Percentiles rank a stretch among this genome's conserved stretches.
Evolutionary conservation across 2,329 filamentous ascomycete genomes (phyloP).

Genomic region (Ceratocystis diversiconidia): DNA sequence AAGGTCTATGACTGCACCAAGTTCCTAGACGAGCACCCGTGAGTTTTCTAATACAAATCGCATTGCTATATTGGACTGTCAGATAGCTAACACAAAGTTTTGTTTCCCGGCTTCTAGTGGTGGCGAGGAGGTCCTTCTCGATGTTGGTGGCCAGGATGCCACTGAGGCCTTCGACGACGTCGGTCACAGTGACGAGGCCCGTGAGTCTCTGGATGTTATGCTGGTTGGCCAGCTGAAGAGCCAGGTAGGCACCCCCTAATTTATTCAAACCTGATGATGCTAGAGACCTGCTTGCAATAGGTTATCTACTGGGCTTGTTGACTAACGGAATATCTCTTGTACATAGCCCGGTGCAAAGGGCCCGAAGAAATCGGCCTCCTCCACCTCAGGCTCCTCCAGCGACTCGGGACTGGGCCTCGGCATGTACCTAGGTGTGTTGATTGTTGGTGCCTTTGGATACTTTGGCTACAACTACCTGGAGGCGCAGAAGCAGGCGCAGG

Average conservation of each 20-base stretch:
- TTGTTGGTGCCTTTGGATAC: conserved; percentile 66
- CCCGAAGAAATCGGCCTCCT: conserved; percentile 44
- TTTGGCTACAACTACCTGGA: conserved; percentile 76
- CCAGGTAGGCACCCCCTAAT: conserved; percentile 40
- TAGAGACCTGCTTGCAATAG: too few relatives aligned
- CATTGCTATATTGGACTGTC: not conserved
- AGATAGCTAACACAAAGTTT: not conserved
- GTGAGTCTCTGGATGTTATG: conserved; percentile 74
- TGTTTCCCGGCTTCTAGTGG: conserved; percentile 43
- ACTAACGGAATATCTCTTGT: not conserved
- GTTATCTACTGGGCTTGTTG: not conserved
- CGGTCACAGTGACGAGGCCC: conserved; percentile 95
- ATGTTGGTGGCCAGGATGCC: conserved; percentile 88
- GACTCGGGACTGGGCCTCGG: conserved; percentile 55
- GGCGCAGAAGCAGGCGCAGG: conserved; percentile 25
- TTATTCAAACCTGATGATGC: not conserved
- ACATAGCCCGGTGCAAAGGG: conserved; percentile 60
- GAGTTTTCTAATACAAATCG: conserved; percentile 27
- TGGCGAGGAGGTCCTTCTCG: conserved; percentile 94
- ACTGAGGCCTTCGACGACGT: conserved; percentile 99
- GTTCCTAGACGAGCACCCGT: conserved; percentile 96
- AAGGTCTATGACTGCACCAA: conserved; percentile 84
- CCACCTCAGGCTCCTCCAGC: conserved; percentile 35
- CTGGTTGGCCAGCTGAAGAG: conserved; percentile 67
- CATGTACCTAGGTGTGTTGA: conserved; percentile 65